Evolutionary conservation across 192 early-diverging fungal species (phyloP).

Genomic region (Entomortierella chlamydospora): DNA sequence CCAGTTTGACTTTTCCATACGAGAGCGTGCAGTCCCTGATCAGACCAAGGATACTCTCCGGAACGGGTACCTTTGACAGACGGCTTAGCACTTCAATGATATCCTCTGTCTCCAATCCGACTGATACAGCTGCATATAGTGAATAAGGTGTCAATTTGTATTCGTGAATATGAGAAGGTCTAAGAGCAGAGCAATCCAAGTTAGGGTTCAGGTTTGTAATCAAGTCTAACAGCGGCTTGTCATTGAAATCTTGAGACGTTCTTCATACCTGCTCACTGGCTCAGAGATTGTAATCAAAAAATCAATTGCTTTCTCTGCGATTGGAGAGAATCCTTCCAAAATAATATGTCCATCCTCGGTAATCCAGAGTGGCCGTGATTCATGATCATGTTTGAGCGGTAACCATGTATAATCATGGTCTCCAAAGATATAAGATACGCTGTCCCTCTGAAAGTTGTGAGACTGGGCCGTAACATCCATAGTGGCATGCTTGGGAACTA

Average conservation of each 20-base stretch:
- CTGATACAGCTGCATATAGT: constrained; percentile 97
- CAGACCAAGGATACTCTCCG: constrained; percentile 76
- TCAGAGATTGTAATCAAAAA: constrained; percentile 96
- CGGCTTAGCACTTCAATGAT: constrained; percentile 93
- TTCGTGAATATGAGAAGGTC: constrained; percentile 86
- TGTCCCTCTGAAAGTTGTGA: constrained; percentile 56
- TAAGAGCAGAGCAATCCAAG: constrained; percentile 6
- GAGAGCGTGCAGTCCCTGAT: constrained; percentile 86
- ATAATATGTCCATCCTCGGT: constrained; percentile 86
- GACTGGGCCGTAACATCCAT: constrained; percentile 34
- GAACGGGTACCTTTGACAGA: constrained; percentile 89
- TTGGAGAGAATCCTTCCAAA: constrained; percentile 96
- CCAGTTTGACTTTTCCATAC: constrained; percentile 97
- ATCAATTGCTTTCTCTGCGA: constrained; percentile 95
- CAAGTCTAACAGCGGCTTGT: constrained; percentile 19
- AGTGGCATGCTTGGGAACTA: constrained; percentile 43
- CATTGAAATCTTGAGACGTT: too few species aligned
- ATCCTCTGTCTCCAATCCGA: constrained; percentile 90
- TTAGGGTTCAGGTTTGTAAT: background rate
- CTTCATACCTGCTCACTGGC: constrained; percentile 89
- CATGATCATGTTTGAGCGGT: constrained; percentile 89
- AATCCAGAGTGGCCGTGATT: constrained; percentile 92
- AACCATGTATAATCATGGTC: constrained; percentile 81
- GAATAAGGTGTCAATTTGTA: constrained; percentile 96
- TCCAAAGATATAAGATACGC: constrained; percentile 73